Evolutionary conservation across 306 rosid genomes (phyloP).

Genomic region (Carpinus fangiana): DNA sequence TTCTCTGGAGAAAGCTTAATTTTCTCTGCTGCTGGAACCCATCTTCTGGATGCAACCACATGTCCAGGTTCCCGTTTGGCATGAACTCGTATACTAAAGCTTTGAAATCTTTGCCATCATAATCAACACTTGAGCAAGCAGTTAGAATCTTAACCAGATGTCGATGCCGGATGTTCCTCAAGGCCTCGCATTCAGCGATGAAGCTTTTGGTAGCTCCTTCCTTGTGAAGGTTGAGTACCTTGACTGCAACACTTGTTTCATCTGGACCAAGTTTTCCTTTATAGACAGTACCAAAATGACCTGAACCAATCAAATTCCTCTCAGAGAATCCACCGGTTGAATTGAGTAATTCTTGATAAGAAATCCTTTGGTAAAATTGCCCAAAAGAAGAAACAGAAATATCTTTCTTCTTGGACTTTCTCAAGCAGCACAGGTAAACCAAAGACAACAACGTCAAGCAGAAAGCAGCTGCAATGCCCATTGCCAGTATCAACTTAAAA

Average conservation of each 20-base stretch:
- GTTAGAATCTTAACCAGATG: slow-evolving; percentile 25
- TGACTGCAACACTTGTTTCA: slow-evolving; percentile 17
- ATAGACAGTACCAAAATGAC: slow-evolving; percentile 37
- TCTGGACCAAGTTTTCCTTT: slow-evolving; percentile 17
- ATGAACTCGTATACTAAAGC: slow-evolving; percentile 24
- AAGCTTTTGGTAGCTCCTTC: slow-evolving; percentile 28
- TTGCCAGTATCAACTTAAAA: neutral
- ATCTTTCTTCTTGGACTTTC: neutral
- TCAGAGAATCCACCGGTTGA: slow-evolving; percentile 27
- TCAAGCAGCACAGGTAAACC: neutral
- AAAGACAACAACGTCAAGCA: neutral
- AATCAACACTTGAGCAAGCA: slow-evolving; percentile 29
- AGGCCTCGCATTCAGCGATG: slow-evolving; percentile 27
- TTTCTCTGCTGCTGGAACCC: neutral
- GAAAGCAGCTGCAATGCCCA: neutral
- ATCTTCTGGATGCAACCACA: slow-evolving; percentile 17
- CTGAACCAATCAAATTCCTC: slow-evolving; percentile 30
- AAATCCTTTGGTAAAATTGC: neutral
- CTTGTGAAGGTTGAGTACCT: slow-evolving; percentile 28
- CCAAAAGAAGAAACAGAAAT: neutral
- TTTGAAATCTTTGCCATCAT: slow-evolving; percentile 1
- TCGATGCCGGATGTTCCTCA: slow-evolving; percentile 25
- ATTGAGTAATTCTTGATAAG: slow-evolving; percentile 28
- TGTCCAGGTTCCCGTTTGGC: slow-evolving; percentile 22
- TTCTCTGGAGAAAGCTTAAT: neutral